Evolutionary conservation across 192 early-diverging fungal species (phyloP).

Genomic region (Obelidium mucronatum): DNA sequence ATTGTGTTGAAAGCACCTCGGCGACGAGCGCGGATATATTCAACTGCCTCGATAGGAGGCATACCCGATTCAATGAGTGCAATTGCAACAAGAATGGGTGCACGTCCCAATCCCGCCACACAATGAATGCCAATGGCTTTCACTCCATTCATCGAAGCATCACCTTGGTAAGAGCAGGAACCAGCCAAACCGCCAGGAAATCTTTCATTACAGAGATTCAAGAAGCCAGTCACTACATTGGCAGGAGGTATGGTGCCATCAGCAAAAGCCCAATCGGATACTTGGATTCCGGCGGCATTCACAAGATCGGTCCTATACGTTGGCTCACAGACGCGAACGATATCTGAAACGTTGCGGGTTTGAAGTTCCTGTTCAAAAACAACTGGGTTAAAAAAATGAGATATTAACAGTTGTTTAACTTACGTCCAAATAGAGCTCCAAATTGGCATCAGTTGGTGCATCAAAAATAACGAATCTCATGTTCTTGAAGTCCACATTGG

Average conservation of each 20-base stretch:
- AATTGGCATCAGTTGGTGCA: conserved; percentile 74
- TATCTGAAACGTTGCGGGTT: conserved; percentile 70
- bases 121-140: conserved; percentile 69
- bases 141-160: not conserved
- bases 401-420: not conserved
- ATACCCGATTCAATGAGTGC: conserved; percentile 80
- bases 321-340: conserved; percentile 86
- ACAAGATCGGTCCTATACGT: conserved; percentile 72
- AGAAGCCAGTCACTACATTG: conserved; percentile 67
- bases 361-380: conserved; percentile 66
- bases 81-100: conserved; percentile 76
- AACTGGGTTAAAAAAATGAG: not conserved
- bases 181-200: conserved; percentile 44
- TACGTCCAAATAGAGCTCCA: conserved; percentile 74
- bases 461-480: conserved; percentile 82
- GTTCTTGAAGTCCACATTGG: conserved; percentile 67
- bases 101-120: conserved; percentile 75
- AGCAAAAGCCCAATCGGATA: conserved; percentile 49
- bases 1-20: conserved; percentile 78
- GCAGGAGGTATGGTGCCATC: conserved; percentile 62
- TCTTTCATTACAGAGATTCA: conserved; percentile 66
- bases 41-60: conserved; percentile 74
- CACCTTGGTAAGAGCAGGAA: not conserved
- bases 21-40: conserved; percentile 68
- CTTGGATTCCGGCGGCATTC: conserved; percentile 63